Evolutionary conservation across 805 yeast species (phyloP), one percentile per base, ranked within the genome.

Genomic region (Metschnikowia kofuensis): DNA sequence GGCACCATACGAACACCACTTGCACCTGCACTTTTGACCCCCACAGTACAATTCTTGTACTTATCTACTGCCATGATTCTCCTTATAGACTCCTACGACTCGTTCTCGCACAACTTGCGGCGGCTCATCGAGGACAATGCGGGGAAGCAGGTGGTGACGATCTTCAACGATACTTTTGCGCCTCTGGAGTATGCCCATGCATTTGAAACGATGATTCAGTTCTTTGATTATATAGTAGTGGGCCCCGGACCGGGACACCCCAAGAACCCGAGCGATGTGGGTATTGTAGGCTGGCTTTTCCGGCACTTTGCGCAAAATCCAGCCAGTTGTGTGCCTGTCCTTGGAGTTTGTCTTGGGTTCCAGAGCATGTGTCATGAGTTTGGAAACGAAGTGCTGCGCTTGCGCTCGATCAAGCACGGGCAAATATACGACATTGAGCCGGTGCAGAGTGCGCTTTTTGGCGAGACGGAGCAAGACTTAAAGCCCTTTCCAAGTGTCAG

Each of bases 221-320:
- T 70, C 7, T 83, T 89, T 55, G 89, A 87, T 49, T 89, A 89
- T 32, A 74, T 94, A 2, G 82, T 94, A 0, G 76, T 94, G 8
- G 99, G 99, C 0, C 99, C 99, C 0, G 99, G 99, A 0, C 99
- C 99, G 0, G 99, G 99, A 0, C 82, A 87, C 57, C 99, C 99
- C 0, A 65, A 68, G 1, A 71, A 57, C 60, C 76, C 4, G 35
- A 56, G 61, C 1, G 97, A 91, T 59, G 80, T 85, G 29, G 97
- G 96, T 0, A 76, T 89, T 10, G 80, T 91, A 13, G 79, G 83
- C 50, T 91, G 55, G 85, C 79, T 77, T 49, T 67, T 53, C 27
- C 58, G 68, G 31, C 58, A 62, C 6, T 62, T 55, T 38, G 51
- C 54, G 4, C 40, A 41, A 4, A 44, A 50, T 30, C 47, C 50